phyloP scores from a whole-genome alignment of 2,329 filamentous ascomycete species.

The Rutstroemia sp. region DNA sequence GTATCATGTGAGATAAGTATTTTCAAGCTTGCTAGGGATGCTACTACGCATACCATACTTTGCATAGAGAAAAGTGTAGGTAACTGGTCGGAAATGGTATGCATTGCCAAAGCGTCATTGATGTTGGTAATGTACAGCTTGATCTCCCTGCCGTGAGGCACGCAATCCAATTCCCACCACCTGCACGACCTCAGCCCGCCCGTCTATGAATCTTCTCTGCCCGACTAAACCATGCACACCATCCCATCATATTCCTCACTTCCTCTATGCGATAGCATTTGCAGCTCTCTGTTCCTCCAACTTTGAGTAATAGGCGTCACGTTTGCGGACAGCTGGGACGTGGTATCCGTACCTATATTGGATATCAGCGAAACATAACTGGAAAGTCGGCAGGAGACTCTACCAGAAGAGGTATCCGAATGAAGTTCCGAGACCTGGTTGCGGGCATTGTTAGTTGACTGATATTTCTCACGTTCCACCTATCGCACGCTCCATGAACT shows the following conservation, averaged over 20 bases:
- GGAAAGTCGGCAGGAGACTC: conserved; percentile 13
- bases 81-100: conserved; percentile 8
- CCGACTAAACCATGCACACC: background rate
- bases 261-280: conserved; percentile 21
- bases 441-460: conserved; percentile 1
- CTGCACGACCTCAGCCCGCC: conserved; percentile 2
- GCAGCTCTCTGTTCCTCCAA: conserved; percentile 33
- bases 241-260: conserved; percentile 3
- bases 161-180: background rate
- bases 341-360: conserved; percentile 34
- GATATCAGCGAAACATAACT: background rate
- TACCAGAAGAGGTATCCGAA: conserved; percentile 51
- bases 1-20: too few relatives aligned
- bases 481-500: background rate
- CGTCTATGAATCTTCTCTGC: background rate
- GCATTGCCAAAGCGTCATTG: conserved; percentile 23
- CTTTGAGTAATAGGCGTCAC: conserved; percentile 35
- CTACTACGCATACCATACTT: too few relatives aligned
- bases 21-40: too few relatives aligned
- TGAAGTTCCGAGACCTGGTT: conserved; percentile 44
- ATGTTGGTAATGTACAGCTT: conserved; percentile 28
- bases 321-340: conserved; percentile 32
- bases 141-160: conserved; percentile 6
- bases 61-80: too few relatives aligned
- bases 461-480: conserved; percentile 3